Conservation (phyloP, 78 protist species). For the Speleostelium caveatum region DNA sequence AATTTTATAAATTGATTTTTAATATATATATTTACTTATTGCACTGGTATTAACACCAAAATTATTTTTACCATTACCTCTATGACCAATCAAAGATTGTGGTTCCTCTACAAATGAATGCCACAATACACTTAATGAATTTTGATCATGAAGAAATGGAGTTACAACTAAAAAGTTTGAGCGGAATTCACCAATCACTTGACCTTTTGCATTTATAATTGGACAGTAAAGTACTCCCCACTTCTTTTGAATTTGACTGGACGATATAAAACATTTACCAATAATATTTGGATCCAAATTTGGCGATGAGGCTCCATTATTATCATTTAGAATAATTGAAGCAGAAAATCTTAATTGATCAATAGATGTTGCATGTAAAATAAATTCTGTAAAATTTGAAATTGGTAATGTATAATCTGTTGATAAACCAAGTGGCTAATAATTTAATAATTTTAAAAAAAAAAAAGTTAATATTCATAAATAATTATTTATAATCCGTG, state of each 20-base stretch:
- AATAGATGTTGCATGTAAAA: constrained; percentile 39
- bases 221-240: constrained; percentile 54
- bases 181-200: constrained; percentile 49
- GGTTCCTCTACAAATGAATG: constrained; percentile 67
- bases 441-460: background rate
- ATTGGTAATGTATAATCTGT: constrained; percentile 57
- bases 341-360: constrained; percentile 38
- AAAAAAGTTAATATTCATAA: background rate
- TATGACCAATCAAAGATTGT: constrained; percentile 62
- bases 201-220: constrained; percentile 17
- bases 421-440: constrained; percentile 50
- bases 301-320: constrained; percentile 12
- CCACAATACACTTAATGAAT: constrained; percentile 42
- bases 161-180: constrained; percentile 45
- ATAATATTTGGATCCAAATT: background rate
- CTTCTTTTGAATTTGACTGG: constrained; percentile 10
- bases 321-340: background rate
- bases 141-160: constrained; percentile 54
- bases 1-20: background rate
- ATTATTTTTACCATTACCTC: constrained; percentile 75
- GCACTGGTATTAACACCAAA: constrained; percentile 77
- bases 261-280: constrained; percentile 26
- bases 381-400: constrained; percentile 20
- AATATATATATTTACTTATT: constrained; percentile 22
- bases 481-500: no score